Evolutionary conservation across 202 grass and related monocot species (phyloP).

Genomic region (Miscanthus sacchariflorus): DNA sequence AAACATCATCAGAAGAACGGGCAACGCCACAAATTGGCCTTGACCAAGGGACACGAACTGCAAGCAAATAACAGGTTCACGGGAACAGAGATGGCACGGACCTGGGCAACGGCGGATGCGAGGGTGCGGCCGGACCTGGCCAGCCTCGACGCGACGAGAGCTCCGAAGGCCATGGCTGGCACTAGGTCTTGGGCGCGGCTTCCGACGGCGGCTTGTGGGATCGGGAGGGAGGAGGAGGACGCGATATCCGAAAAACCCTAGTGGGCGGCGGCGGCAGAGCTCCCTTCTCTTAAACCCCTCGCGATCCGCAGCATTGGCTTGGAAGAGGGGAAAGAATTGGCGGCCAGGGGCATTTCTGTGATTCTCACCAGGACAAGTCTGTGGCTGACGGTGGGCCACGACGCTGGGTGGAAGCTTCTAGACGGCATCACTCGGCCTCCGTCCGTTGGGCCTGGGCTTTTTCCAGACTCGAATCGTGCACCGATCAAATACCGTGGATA

Average conservation of each 20-base stretch:
- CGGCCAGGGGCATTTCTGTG: constrained; percentile 30
- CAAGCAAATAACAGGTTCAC: not conserved
- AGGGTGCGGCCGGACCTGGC: constrained; percentile 56
- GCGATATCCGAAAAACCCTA: constrained; percentile 55
- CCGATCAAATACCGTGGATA: too few species aligned
- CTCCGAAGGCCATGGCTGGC: constrained; percentile 51
- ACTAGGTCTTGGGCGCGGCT: not conserved
- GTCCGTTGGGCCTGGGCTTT: not conserved
- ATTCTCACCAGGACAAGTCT: not conserved
- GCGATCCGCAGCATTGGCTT: constrained; percentile 36
- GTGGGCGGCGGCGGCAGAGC: constrained; percentile 28
- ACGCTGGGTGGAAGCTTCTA: constrained; percentile 23
- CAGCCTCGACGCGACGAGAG: constrained; percentile 63
- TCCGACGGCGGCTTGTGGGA: not conserved
- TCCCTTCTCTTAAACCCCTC: constrained; percentile 51
- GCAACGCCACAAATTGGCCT: not conserved
- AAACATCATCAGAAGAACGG: not conserved
- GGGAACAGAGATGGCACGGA: not conserved
- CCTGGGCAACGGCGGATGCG: constrained; percentile 54
- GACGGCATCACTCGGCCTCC: not conserved
- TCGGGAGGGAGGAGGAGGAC: not conserved
- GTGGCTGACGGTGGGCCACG: constrained; percentile 51
- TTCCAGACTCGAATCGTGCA: not conserved
- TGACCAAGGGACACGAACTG: not conserved
- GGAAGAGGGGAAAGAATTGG: constrained; percentile 60